A percentile compares a stretch with the other conserved stretches of the same genome.
Conservation (phyloP, 495 filamentous ascomycete species). For the Thozetella sp. region DNA sequence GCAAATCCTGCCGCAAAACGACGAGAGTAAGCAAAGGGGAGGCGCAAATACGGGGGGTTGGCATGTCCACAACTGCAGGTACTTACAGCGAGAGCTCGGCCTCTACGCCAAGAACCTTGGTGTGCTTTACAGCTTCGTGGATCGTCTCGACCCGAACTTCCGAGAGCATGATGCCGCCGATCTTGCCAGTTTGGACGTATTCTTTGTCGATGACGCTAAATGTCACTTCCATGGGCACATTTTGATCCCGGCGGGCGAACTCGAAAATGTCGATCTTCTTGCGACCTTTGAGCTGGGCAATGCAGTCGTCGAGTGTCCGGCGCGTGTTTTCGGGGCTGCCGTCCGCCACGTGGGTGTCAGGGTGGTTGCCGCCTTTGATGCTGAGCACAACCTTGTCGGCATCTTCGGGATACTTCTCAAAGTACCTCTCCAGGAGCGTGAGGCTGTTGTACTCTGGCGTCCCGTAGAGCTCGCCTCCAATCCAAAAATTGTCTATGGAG, state of each 20-base stretch:
- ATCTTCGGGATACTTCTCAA: conserved; percentile 68
- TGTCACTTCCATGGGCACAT: conserved; percentile 49
- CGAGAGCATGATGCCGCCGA: conserved; percentile 75
- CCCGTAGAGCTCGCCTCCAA: conserved; percentile 83
- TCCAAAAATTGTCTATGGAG: conserved; percentile 83
- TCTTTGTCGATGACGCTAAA: conserved; percentile 56
- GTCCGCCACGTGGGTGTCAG: conserved; percentile 41
- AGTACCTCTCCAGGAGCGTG: conserved; percentile 65
- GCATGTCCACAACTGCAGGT: too few species aligned
- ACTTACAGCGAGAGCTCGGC: conserved; percentile 76
- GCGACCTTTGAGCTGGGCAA: conserved; percentile 65
- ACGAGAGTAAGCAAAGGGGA: too few species aligned
- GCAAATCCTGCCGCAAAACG: too few species aligned
- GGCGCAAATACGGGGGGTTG: too few species aligned
- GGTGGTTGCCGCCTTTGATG: conserved; percentile 61
- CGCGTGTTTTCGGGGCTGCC: conserved; percentile 64
- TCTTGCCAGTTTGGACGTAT: conserved; percentile 72
- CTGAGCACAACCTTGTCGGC: conserved; percentile 64
- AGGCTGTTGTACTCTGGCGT: conserved; percentile 68
- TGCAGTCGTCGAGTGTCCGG: conserved; percentile 66
- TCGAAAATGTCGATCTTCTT: conserved; percentile 86
- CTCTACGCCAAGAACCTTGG: conserved; percentile 75
- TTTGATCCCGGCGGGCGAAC: conserved; percentile 72
- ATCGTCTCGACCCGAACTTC: conserved; percentile 78
- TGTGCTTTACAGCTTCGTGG: conserved; percentile 66